Conservation (phyloP, 371 early-diverging fungal genomes). For the Synchytrium microbalum region DNA sequence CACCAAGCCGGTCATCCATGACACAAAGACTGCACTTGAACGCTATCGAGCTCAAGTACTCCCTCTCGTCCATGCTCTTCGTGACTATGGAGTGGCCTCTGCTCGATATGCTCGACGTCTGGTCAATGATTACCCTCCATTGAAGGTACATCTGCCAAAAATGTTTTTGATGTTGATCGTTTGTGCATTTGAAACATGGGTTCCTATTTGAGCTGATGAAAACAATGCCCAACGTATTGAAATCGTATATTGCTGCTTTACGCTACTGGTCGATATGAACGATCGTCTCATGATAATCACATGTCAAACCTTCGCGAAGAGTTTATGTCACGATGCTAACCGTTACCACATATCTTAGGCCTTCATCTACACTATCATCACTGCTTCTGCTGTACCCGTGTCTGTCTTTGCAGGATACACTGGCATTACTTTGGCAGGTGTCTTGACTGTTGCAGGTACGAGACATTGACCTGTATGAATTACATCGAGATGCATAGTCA, state of each 20-base stretch:
- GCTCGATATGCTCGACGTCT: constrained; percentile 17
- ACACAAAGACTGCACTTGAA: background rate
- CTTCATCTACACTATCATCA: constrained; percentile 28
- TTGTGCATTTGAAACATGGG: background rate
- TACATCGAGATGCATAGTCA: background rate
- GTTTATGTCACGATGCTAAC: background rate
- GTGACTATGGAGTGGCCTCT: constrained; percentile 13
- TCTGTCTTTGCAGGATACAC: constrained; percentile 24
- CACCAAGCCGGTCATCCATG: background rate
- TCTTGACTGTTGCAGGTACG: constrained; percentile 25
- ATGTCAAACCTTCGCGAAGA: background rate
- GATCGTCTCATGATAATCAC: background rate
- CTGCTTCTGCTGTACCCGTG: constrained; percentile 25
- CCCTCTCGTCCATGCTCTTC: constrained; percentile 15
- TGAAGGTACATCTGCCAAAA: constrained; percentile 24
- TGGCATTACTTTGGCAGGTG: constrained; percentile 17
- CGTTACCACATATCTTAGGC: constrained; percentile 13
- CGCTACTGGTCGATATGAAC: background rate
- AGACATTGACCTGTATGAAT: background rate
- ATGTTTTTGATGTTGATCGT: background rate
- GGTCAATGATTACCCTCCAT: constrained; percentile 34
- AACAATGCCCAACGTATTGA: background rate
- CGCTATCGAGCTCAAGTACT: constrained; percentile 7
- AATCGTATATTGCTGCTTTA: constrained; percentile 1
- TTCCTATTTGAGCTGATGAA: background rate